These are phyloP conservation scores for Pyrenopolyporus hunteri DNA, from an alignment of 495 filamentous ascomycete species.

Conservation along the genomic window DNA sequence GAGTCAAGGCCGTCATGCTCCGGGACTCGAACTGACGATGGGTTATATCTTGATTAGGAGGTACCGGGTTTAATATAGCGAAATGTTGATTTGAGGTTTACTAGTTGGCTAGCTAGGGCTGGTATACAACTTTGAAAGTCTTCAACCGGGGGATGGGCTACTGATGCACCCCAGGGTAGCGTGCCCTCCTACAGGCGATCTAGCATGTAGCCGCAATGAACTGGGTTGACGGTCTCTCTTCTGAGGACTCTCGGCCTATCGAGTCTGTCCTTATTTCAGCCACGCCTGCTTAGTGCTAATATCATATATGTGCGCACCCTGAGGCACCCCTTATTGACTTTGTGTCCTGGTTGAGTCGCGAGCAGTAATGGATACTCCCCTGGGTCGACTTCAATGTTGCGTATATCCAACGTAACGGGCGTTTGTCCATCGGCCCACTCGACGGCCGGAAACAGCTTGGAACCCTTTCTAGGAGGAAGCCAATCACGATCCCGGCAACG, in stretches of 20 bases:
- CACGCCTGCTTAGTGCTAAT: constrained; percentile 12
- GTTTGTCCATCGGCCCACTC: constrained; percentile 19
- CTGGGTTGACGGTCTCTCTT: not conserved
- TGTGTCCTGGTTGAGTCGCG: constrained; percentile 5
- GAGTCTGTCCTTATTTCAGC: not conserved
- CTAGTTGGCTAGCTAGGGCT: too few relatives aligned
- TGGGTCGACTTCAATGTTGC: constrained; percentile 23
- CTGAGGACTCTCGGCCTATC: not conserved
- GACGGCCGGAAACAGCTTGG: constrained; percentile 25
- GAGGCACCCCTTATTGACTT: not conserved
- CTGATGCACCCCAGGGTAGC: not conserved
- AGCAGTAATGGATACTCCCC: constrained; percentile 27
- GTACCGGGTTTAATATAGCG: not conserved
- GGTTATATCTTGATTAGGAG: not conserved
- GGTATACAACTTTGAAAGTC: not conserved
- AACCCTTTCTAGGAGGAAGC: constrained; percentile 13
- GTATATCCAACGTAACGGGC: constrained; percentile 33
- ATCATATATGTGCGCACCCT: constrained; percentile 1
- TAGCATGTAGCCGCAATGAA: constrained; percentile 13
- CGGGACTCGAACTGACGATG: not conserved
- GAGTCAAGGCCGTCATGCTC: not conserved
- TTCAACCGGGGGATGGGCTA: not conserved
- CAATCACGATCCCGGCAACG: constrained; percentile 31
- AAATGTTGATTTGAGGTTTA: too few relatives aligned
- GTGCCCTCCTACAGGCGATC: constrained; percentile 2